These are phyloP conservation scores for Leccinum olivaceopallidum DNA, from an alignment of 768 basidiomycete genomes.

Conservation along the genomic window DNA sequence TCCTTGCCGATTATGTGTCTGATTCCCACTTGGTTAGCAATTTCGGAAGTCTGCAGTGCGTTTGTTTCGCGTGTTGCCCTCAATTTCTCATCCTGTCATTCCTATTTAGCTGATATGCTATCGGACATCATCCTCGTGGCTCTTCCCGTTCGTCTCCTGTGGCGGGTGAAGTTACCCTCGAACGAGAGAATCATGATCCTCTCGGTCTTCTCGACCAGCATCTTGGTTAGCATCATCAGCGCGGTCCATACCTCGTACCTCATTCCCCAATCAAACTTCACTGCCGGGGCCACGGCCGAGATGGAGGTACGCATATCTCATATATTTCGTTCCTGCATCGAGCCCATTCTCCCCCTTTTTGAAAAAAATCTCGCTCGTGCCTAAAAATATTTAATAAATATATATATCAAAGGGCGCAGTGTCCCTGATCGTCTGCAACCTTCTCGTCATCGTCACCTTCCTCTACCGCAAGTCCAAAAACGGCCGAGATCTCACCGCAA, in stretches of 20 bases:
- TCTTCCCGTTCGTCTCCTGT: conserved; percentile 47
- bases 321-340: neutral
- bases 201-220: conserved; percentile 52
- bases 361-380: neutral
- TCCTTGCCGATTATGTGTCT: conserved; percentile 39
- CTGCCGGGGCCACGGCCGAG: conserved; percentile 32
- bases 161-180: conserved; percentile 41
- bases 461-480: conserved; percentile 26
- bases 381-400: neutral
- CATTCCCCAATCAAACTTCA: conserved; percentile 30
- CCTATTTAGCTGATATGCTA: conserved; percentile 43
- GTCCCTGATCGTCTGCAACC: conserved; percentile 43
- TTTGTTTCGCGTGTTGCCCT: neutral
- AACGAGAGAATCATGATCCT: conserved; percentile 42
- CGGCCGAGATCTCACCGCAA: conserved; percentile 13
- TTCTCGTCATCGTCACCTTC: conserved; percentile 40
- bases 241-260: conserved; percentile 43
- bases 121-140: conserved; percentile 47
- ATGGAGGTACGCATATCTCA: conserved; percentile 39
- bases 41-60: conserved; percentile 55
- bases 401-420: conserved; percentile 32
- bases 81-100: neutral
- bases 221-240: conserved; percentile 47
- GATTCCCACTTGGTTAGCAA: conserved; percentile 46
- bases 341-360: neutral